Percentiles rank a stretch among this genome's conserved stretches.
These are phyloP conservation scores for Iberis pinnata DNA, from an alignment of 345 rosid species.

Conservation along the genomic window DNA sequence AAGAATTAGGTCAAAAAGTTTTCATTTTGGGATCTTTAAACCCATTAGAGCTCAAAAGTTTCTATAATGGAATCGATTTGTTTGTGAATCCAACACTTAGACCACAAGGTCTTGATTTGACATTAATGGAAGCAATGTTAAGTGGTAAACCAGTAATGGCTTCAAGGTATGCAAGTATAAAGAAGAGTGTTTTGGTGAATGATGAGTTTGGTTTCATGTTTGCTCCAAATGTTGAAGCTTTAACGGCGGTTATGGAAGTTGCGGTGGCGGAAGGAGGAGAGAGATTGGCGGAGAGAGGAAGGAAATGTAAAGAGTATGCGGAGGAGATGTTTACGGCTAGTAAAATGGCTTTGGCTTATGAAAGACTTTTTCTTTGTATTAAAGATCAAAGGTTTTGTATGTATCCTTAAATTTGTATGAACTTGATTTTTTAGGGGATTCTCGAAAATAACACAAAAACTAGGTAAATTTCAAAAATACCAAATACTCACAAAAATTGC, in stretches of 20 bases:
- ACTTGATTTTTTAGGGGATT: too few species aligned
- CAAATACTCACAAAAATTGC: too few species aligned
- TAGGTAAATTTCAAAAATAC: too few species aligned
- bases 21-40: slow-evolving; percentile 65
- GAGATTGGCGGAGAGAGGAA: slow-evolving; percentile 66
- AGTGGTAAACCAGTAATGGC: slow-evolving; percentile 88
- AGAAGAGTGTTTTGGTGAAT: slow-evolving; percentile 71
- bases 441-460: too few species aligned
- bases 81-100: slow-evolving; percentile 84
- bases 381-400: slow-evolving; percentile 60
- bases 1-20: slow-evolving; percentile 49
- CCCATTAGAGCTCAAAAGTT: slow-evolving; percentile 49
- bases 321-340: slow-evolving; percentile 68
- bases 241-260: slow-evolving; percentile 47
- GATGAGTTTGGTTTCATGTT: slow-evolving; percentile 87
- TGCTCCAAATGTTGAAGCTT: slow-evolving; percentile 73
- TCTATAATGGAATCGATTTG: slow-evolving; percentile 70
- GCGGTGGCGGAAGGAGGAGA: slow-evolving; percentile 54
- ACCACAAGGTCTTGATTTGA: slow-evolving; percentile 90
- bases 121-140: slow-evolving; percentile 93
- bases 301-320: slow-evolving; percentile 60
- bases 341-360: slow-evolving; percentile 92
- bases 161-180: slow-evolving; percentile 78
- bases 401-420: slow-evolving; percentile 36
- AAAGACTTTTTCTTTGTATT: slow-evolving; percentile 78